Conservation (phyloP, 257 asterid species). For the Thymus mandschuricus region DNA sequence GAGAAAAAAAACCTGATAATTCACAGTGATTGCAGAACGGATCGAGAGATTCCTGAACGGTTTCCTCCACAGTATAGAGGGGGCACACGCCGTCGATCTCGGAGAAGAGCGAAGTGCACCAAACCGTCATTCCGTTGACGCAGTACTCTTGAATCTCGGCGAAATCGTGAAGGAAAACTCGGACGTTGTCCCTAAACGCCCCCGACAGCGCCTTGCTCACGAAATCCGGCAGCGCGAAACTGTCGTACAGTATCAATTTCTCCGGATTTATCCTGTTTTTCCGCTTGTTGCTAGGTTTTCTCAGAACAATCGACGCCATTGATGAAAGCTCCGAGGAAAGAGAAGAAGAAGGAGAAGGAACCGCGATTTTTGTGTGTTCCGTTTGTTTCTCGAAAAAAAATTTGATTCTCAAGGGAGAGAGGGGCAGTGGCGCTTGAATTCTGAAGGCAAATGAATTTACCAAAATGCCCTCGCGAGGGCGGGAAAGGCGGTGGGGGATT, state of each 20-base stretch:
- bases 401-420: conserved; percentile 34
- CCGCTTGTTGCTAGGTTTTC: conserved; percentile 41
- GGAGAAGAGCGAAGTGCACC: conserved; percentile 51
- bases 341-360: conserved; percentile 14
- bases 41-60: conserved; percentile 46
- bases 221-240: conserved; percentile 37
- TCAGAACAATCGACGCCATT: conserved; percentile 53
- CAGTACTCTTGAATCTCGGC: conserved; percentile 49
- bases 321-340: conserved; percentile 17
- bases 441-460: conserved; percentile 22
- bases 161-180: conserved; percentile 52
- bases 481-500: conserved; percentile 27
- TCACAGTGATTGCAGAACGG: conserved; percentile 75
- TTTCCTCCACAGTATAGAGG: conserved; percentile 67
- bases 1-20: conserved; percentile 52
- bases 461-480: conserved; percentile 36
- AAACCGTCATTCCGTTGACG: conserved; percentile 56
- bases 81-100: conserved; percentile 52
- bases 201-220: conserved; percentile 38
- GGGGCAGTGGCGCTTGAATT: conserved; percentile 51
- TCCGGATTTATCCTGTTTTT: conserved; percentile 40
- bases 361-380: conserved; percentile 13
- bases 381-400: conserved; percentile 24
- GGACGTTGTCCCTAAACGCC: conserved; percentile 62
- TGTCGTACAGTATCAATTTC: conserved; percentile 47